phyloP scores from a whole-genome alignment of 192 early-diverging fungal genomes.

The Radiomyces spectabilis region DNA sequence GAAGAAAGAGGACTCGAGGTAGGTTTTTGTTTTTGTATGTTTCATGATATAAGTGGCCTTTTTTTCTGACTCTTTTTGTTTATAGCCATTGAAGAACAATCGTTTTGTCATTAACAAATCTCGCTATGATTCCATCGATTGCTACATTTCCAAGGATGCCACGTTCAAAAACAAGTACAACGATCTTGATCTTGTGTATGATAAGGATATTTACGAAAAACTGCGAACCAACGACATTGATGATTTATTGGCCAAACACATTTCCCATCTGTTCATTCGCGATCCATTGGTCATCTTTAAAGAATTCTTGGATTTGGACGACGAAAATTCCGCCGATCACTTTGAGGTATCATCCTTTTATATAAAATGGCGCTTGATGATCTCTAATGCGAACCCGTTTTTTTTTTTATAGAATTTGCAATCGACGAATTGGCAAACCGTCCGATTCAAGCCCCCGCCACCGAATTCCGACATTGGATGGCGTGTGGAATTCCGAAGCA shows the following conservation, averaged over 20 bases:
- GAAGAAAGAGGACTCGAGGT: conserved; percentile 84
- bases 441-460: conserved; percentile 97
- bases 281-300: conserved; percentile 94
- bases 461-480: conserved; percentile 89
- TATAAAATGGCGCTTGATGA: no score
- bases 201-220: conserved; percentile 68
- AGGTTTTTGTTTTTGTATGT: conserved; percentile 1
- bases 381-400: no score
- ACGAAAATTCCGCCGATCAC: conserved; percentile 81
- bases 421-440: conserved; percentile 99
- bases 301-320: conserved; percentile 84
- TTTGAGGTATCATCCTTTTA: conserved; percentile 61
- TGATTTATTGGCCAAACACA: conserved; percentile 80
- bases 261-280: conserved; percentile 95
- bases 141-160: conserved; percentile 69
- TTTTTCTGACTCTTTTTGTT: conserved; percentile 1
- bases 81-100: conserved; percentile 58
- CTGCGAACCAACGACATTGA: conserved; percentile 77
- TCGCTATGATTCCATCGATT: conserved; percentile 91
- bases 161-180: conserved; percentile 86
- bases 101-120: conserved; percentile 90
- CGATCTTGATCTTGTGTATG: conserved; percentile 78
- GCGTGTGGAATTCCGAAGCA: conserved; percentile 96
- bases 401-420: conserved; percentile 69
- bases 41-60: not conserved